Percentiles rank a stretch among this genome's conserved stretches.
Evolutionary conservation across 2,329 filamentous ascomycete genomes (phyloP).

Genomic region (Aaosphaeria pasadenensis): DNA sequence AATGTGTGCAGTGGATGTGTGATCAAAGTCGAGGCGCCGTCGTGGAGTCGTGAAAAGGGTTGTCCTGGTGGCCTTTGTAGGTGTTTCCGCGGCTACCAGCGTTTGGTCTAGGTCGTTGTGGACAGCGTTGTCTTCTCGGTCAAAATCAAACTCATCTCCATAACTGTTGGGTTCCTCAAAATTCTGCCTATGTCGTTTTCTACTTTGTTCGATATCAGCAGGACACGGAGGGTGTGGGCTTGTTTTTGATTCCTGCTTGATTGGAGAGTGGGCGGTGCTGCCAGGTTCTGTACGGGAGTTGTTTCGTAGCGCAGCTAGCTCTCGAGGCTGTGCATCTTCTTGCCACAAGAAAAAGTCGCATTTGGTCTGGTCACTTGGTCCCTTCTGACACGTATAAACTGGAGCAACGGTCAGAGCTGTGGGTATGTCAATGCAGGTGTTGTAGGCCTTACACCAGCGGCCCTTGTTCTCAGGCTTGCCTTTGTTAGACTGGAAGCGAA

Average conservation of each 20-base stretch:
- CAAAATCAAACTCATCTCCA: slow-evolving; percentile 30
- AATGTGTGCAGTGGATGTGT: slow-evolving; percentile 13
- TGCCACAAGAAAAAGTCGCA: slow-evolving; percentile 61
- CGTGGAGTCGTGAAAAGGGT: slow-evolving; percentile 38
- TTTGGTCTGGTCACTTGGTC: slow-evolving; percentile 38
- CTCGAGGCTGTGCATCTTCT: slow-evolving; percentile 50
- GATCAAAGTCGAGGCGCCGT: slow-evolving; percentile 40
- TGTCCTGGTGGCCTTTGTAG: slow-evolving; percentile 39
- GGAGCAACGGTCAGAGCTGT: neutral
- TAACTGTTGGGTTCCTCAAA: slow-evolving; percentile 13
- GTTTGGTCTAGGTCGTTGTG: slow-evolving; percentile 29
- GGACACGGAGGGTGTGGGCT: neutral
- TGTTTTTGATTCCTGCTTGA: slow-evolving; percentile 9
- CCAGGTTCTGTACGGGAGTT: slow-evolving; percentile 48
- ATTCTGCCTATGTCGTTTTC: slow-evolving; percentile 32
- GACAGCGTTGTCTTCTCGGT: slow-evolving; percentile 25
- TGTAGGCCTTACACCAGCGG: slow-evolving; percentile 42
- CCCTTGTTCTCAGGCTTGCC: slow-evolving; percentile 53
- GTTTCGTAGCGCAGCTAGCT: slow-evolving; percentile 45
- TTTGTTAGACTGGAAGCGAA: slow-evolving; percentile 57
- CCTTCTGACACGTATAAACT: slow-evolving; percentile 58
- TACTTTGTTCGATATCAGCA: slow-evolving; percentile 2
- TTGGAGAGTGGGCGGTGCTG: slow-evolving; percentile 17
- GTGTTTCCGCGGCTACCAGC: slow-evolving; percentile 33
- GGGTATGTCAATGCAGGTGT: neutral